Conservation (phyloP, 352 stramenopile species). For the Aphanomyces euteiches region DNA sequence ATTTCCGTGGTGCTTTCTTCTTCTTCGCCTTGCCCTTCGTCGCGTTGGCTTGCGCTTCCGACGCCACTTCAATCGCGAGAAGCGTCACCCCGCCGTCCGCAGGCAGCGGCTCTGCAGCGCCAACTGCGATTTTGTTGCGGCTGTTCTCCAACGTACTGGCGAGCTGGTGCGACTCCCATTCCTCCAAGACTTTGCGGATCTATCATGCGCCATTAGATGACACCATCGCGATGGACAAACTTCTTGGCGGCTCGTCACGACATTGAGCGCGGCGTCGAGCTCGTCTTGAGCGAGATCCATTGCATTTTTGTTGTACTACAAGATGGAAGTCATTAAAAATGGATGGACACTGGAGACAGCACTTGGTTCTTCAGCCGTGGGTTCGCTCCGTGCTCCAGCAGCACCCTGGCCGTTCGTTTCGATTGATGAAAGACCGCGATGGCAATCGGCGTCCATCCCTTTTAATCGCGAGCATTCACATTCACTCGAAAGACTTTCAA, state of each 20-base stretch:
- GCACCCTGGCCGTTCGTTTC: constrained; percentile 58
- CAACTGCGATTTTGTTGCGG: constrained; percentile 9
- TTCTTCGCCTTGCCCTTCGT: background rate
- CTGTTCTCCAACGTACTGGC: constrained; percentile 24
- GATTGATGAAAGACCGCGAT: constrained; percentile 87
- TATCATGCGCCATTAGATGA: constrained; percentile 34
- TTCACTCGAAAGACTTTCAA: constrained; percentile 56
- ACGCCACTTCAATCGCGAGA: constrained; percentile 26
- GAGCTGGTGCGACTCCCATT: constrained; percentile 37
- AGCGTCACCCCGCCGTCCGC: constrained; percentile 24
- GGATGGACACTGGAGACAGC: background rate
- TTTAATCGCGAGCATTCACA: constrained; percentile 68
- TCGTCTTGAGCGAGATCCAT: constrained; percentile 88
- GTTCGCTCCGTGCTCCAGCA: constrained; percentile 77
- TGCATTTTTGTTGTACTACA: constrained; percentile 83
- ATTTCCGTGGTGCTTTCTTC: constrained; percentile 17
- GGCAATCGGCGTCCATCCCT: constrained; percentile 79
- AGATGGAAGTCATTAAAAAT: background rate
- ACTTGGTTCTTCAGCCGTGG: constrained; percentile 78
- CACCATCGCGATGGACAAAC: constrained; percentile 30
- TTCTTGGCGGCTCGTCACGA: constrained; percentile 71
- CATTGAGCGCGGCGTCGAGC: constrained; percentile 74
- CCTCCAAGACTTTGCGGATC: constrained; percentile 35
- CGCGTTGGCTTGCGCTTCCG: constrained; percentile 13
- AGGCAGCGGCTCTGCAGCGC: constrained; percentile 14